Conservation (phyloP, 2,329 filamentous ascomycete species). For the Calonectria fujianensis region DNA sequence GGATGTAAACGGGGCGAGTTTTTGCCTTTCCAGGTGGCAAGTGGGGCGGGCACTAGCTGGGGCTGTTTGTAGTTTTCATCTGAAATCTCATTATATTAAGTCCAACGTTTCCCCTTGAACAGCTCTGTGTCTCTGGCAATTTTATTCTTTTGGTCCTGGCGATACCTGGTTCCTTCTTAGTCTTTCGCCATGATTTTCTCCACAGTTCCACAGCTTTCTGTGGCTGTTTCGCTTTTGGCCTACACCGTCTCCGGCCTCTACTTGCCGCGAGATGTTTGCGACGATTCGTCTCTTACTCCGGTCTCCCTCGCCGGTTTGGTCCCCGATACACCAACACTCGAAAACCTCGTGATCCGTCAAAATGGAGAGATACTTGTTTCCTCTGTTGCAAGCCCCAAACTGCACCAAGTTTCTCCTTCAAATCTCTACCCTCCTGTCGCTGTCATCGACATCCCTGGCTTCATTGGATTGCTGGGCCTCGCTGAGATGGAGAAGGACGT, state of each 20-base stretch:
- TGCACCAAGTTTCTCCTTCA: constrained; percentile 3
- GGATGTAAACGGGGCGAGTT: background rate
- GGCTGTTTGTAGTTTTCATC: background rate
- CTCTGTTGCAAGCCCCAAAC: constrained; percentile 1
- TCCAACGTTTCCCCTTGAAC: background rate
- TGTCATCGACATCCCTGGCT: background rate
- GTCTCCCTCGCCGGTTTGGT: background rate
- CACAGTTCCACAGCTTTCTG: background rate
- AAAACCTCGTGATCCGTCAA: background rate
- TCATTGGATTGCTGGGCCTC: background rate
- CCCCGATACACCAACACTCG: background rate
- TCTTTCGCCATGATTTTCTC: background rate
- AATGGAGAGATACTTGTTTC: constrained; percentile 7
- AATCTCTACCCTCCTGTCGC: background rate
- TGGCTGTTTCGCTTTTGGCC: too few relatives aligned
- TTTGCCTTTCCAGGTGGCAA: background rate
- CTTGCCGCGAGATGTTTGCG: background rate
- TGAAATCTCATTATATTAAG: background rate
- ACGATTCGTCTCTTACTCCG: background rate
- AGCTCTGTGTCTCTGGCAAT: background rate
- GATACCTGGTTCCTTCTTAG: background rate
- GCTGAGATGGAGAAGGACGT: background rate
- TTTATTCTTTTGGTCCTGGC: background rate
- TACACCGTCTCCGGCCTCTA: background rate
- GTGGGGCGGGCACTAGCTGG: background rate